Evolutionary conservation across 139 green algal genomes (phyloP), one percentile per base, ranked within the genome.

Genomic region (Spirogloea muscicola): DNA sequence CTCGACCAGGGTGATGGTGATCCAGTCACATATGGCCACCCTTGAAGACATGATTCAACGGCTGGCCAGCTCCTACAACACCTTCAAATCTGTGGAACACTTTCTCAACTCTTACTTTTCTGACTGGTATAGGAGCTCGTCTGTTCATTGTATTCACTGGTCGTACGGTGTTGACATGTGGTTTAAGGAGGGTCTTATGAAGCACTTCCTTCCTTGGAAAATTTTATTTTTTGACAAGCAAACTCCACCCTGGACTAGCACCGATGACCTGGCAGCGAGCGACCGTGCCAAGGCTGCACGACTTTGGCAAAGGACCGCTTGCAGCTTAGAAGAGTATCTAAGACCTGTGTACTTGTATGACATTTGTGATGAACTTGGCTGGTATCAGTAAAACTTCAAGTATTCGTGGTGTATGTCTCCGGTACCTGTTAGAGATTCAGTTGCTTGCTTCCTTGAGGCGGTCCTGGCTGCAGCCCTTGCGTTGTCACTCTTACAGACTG

Each of bases 171-270:
- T 79, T 13, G 61, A 79, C 48, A 79, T 79, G 70, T 79, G 70
- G 70, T 79, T 79, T 18, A 79, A 79, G 34, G 70, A 79, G 43
- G 70, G 70, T 3, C 40, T 79, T 3, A 79, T 79, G 70, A 79
- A 79, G 63, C 76, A 76, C 62, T 79, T 79, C 31, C 31, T 60
- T 29, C 70, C 60, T 36, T 75, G 59, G 70, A 49, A 49, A 3
- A 75, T 79, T 1, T 31, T 79, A 3, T 34, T 42, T 13, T 79
- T 79, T 40, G 70, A 79, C 34, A 21, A 10, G 58, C 36, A 44
- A 21, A 44, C 61, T 10, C 62, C 25, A 13, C 70, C 70, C 25
- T 79, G 70, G 70, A 60, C 43, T 4, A 60, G 62, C 33, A 79
- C 62, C 51, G 42, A 25, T 16, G 60, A 79, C 49, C 62, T 42